Conservation (phyloP, 1,284 basidiomycete genomes). For the Ganoderma resinaceum region DNA sequence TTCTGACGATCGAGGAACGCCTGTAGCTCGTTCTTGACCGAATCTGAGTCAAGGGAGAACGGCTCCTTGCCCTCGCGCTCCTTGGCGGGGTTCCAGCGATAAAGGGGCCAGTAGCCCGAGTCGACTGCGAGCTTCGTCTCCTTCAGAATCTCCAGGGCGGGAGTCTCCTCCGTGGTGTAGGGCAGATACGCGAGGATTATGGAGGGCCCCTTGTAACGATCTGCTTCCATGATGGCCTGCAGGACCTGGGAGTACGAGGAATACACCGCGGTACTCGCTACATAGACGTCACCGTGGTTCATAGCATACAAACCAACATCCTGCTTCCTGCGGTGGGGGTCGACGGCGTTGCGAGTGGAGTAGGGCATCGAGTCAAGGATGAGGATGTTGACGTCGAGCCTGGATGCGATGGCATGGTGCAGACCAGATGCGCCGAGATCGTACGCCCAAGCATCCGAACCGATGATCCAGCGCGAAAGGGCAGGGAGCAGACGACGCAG, state of each 20-base stretch:
- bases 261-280: slow-evolving; percentile 95
- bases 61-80: slow-evolving; percentile 81
- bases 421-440: slow-evolving; percentile 96
- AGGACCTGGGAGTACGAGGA: slow-evolving; percentile 96
- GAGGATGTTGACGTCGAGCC: slow-evolving; percentile 93
- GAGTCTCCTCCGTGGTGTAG: slow-evolving; percentile 77
- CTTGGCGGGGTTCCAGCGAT: slow-evolving; percentile 95
- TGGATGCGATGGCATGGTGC: slow-evolving; percentile 93
- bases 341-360: slow-evolving; percentile 72
- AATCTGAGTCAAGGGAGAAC: slow-evolving; percentile 93
- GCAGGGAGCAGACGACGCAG: slow-evolving; percentile 69
- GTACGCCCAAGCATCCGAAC: slow-evolving; percentile 97
- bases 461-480: slow-evolving; percentile 93
- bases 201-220: slow-evolving; percentile 89
- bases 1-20: slow-evolving; percentile 97
- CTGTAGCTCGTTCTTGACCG: slow-evolving; percentile 94
- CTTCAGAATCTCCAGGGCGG: slow-evolving; percentile 90
- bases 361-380: slow-evolving; percentile 95
- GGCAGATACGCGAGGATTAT: slow-evolving; percentile 96
- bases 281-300: slow-evolving; percentile 98
- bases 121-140: slow-evolving; percentile 98
- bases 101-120: slow-evolving; percentile 97
- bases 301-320: slow-evolving; percentile 97
- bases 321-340: slow-evolving; percentile 84
- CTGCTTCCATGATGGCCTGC: slow-evolving; percentile 92